A percentile compares a stretch with the other conserved stretches of the same genome.
These are phyloP conservation scores for Calonectria henricotiae DNA, from an alignment of 2,329 filamentous ascomycete species.

Conservation along the genomic window DNA sequence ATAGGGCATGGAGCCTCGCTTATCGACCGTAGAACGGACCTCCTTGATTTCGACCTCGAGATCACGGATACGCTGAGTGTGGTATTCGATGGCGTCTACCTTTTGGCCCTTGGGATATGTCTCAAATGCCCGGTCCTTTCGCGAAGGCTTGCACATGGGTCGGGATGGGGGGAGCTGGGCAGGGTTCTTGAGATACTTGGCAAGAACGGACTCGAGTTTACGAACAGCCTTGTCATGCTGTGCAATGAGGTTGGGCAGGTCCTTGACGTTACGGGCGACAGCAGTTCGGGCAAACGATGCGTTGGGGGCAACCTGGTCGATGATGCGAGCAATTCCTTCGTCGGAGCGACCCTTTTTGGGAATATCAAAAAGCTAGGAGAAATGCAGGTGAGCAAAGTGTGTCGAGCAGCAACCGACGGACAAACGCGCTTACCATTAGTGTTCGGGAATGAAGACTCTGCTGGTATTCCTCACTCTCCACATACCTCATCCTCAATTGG, in stretches of 20 bases:
- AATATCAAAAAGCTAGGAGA: slow-evolving; percentile 83
- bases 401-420: not conserved
- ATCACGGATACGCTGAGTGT: slow-evolving; percentile 86
- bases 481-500: slow-evolving; percentile 82
- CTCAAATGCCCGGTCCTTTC: slow-evolving; percentile 80
- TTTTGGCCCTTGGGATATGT: slow-evolving; percentile 80
- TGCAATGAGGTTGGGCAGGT: slow-evolving; percentile 87
- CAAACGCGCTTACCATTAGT: slow-evolving; percentile 69
- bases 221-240: slow-evolving; percentile 88
- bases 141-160: slow-evolving; percentile 85
- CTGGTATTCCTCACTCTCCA: slow-evolving; percentile 90
- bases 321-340: slow-evolving; percentile 88
- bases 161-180: slow-evolving; percentile 82
- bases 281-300: slow-evolving; percentile 85
- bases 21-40: slow-evolving; percentile 86
- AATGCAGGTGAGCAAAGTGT: slow-evolving; percentile 30
- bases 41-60: slow-evolving; percentile 90
- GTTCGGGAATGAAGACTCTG: slow-evolving; percentile 85
- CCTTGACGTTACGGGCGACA: slow-evolving; percentile 92
- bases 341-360: slow-evolving; percentile 84
- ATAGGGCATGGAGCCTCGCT: slow-evolving; percentile 89
- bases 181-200: slow-evolving; percentile 93
- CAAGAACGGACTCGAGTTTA: slow-evolving; percentile 85
- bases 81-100: slow-evolving; percentile 94
- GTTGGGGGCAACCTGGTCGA: slow-evolving; percentile 84